These are phyloP conservation scores for Priceomyces haplophilus DNA, from an alignment of 805 yeast species.

Conservation along the genomic window DNA sequence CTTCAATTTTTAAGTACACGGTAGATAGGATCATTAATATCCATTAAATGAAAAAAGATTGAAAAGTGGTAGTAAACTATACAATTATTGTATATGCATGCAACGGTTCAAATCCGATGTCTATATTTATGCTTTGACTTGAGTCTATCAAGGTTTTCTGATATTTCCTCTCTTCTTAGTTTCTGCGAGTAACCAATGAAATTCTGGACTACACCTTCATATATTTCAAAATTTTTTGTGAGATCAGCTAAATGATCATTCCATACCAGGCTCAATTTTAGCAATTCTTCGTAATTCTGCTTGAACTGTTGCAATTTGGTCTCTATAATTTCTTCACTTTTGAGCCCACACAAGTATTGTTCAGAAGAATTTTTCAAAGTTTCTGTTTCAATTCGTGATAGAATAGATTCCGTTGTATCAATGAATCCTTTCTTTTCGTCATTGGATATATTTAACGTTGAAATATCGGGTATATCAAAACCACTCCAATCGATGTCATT, in stretches of 20 bases:
- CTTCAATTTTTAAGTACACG: slow-evolving; percentile 21
- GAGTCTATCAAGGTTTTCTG: slow-evolving; percentile 29
- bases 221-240: slow-evolving; percentile 65
- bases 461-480: slow-evolving; percentile 36
- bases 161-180: slow-evolving; percentile 50
- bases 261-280: slow-evolving; percentile 46
- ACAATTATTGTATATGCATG: neutral
- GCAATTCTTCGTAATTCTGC: slow-evolving; percentile 23
- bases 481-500: slow-evolving; percentile 33
- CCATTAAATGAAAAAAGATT: neutral
- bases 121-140: slow-evolving; percentile 15
- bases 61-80: neutral
- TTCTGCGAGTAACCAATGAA: slow-evolving; percentile 88
- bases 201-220: slow-evolving; percentile 85
- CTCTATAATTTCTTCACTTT: slow-evolving; percentile 23
- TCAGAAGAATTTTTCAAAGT: slow-evolving; percentile 30
- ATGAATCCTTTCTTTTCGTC: slow-evolving; percentile 25
- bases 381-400: slow-evolving; percentile 33
- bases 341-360: slow-evolving; percentile 21
- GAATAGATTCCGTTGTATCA: slow-evolving; percentile 22
- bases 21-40: neutral
- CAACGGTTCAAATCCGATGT: neutral
- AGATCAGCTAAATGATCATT: slow-evolving; percentile 46
- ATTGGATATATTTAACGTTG: slow-evolving; percentile 25
- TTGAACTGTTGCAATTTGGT: slow-evolving; percentile 28